phyloP scores from a whole-genome alignment of 192 early-diverging fungal species.

The Diversispora epigaea region DNA sequence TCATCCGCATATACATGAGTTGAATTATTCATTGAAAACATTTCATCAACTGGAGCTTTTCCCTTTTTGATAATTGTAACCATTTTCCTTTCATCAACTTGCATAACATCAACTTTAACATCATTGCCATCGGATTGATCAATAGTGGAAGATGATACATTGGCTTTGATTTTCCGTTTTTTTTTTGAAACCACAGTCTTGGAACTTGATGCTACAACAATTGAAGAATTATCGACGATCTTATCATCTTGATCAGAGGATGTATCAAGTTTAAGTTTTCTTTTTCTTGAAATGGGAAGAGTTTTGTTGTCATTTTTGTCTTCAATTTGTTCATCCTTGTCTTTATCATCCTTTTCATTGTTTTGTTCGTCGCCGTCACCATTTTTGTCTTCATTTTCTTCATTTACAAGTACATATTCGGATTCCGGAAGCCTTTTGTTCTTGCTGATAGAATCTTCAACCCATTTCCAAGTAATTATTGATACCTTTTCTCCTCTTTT shows the following conservation, averaged over 20 bases:
- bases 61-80: slow-evolving; percentile 31
- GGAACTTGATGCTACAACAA: too few relatives aligned
- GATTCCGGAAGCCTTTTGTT: slow-evolving; percentile 31
- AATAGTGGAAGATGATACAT: not conserved
- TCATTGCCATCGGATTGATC: not conserved
- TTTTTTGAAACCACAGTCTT: not conserved
- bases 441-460: slow-evolving; percentile 34
- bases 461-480: slow-evolving; percentile 40
- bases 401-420: slow-evolving; percentile 28
- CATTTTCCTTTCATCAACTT: slow-evolving; percentile 32
- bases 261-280: too few relatives aligned
- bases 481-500: slow-evolving; percentile 20
- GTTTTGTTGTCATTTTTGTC: too few relatives aligned
- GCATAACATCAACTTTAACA: slow-evolving; percentile 13
- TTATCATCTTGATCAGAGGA: too few relatives aligned
- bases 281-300: too few relatives aligned
- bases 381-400: not conserved
- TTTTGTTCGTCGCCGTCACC: not conserved
- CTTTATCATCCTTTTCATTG: too few relatives aligned
- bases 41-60: slow-evolving; percentile 37
- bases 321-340: too few relatives aligned
- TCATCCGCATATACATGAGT: slow-evolving; percentile 38
- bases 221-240: too few relatives aligned
- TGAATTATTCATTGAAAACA: not conserved
- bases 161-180: not conserved